Conservation (phyloP, 371 early-diverging fungal genomes). For the Lichtheimia hyalospora region DNA sequence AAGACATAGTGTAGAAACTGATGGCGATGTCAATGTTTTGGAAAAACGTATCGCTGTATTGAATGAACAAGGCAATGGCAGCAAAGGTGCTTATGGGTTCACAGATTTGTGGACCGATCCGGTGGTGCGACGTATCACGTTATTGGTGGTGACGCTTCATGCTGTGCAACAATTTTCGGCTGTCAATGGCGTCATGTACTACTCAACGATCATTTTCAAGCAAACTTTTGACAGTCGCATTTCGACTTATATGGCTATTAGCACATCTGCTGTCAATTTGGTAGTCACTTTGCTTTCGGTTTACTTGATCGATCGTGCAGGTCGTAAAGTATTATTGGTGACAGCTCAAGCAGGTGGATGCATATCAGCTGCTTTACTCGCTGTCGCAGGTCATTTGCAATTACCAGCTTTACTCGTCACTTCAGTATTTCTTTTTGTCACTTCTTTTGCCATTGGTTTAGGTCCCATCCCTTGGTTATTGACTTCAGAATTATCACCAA, state of each 20-base stretch:
- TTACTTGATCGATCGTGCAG: conserved; percentile 68
- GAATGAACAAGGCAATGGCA: background rate
- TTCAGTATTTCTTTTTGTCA: conserved; percentile 76
- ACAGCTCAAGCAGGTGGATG: conserved; percentile 59
- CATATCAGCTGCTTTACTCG: conserved; percentile 54
- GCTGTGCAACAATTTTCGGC: conserved; percentile 79
- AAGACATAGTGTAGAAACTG: background rate
- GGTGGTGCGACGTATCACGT: conserved; percentile 56
- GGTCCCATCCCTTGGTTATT: conserved; percentile 85
- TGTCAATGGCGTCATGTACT: conserved; percentile 85
- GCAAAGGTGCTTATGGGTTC: conserved; percentile 8
- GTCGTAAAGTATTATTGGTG: conserved; percentile 74
- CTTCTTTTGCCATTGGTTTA: conserved; percentile 81
- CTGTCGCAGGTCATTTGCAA: conserved; percentile 50
- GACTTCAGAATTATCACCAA: conserved; percentile 71
- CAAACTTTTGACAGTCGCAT: conserved; percentile 39
- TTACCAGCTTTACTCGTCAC: conserved; percentile 57
- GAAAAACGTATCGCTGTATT: background rate
- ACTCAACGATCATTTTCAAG: conserved; percentile 71
- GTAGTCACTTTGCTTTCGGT: conserved; percentile 53
- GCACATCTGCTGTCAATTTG: conserved; percentile 63
- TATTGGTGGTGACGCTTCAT: conserved; percentile 45
- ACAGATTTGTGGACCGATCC: conserved; percentile 46
- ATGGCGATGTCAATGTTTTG: background rate
- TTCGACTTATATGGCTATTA: conserved; percentile 62